Conservation (phyloP, 83 land plant species). For the Thuja plicata region DNA sequence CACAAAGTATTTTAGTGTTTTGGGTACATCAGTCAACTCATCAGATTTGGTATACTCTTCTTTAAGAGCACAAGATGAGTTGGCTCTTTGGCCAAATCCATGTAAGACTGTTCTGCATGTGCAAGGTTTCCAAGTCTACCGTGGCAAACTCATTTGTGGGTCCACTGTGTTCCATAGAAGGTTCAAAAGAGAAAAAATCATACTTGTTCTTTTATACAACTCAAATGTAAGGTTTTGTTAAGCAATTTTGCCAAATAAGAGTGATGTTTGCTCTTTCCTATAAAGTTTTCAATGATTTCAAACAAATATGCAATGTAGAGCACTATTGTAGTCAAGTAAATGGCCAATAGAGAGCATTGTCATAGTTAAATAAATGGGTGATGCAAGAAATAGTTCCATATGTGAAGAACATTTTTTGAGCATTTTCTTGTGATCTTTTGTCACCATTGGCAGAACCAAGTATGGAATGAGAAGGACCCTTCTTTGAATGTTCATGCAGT, state of each 20-base stretch:
- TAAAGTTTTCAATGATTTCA: background rate
- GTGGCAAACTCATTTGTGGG: background rate
- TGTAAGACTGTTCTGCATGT: no score
- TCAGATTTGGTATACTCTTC: background rate
- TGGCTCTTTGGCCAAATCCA: background rate
- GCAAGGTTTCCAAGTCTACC: background rate
- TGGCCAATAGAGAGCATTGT: background rate
- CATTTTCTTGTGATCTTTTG: background rate
- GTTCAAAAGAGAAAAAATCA: background rate
- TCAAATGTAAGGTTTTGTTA: background rate
- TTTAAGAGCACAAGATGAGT: background rate
- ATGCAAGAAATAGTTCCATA: no score
- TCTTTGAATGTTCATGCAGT: background rate
- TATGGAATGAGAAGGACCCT: background rate
- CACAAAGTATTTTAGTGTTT: no score
- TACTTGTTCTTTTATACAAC: background rate
- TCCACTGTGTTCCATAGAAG: background rate
- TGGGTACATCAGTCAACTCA: no score
- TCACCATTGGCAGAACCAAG: background rate
- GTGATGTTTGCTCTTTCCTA: background rate
- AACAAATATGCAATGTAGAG: no score
- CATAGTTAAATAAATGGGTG: no score
- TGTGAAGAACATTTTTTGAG: background rate
- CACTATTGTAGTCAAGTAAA: no score
- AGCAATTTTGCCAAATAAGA: background rate